These are phyloP conservation scores for Pseudocercospora vitis DNA, from an alignment of 2,329 filamentous ascomycete species.

Conservation along the genomic window DNA sequence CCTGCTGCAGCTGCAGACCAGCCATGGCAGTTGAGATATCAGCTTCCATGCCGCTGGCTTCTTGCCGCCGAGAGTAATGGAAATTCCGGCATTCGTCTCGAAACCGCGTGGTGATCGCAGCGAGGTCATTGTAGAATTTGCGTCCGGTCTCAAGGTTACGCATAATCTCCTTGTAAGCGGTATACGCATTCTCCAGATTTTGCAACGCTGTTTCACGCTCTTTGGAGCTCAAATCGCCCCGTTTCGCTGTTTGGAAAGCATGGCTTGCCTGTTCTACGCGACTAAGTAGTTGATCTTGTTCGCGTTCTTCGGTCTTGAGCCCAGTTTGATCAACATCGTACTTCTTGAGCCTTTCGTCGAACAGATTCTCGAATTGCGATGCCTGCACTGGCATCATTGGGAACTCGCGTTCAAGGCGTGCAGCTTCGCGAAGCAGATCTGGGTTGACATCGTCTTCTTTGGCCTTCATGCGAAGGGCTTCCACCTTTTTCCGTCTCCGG, in stretches of 20 bases:
- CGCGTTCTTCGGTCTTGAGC: slow-evolving; percentile 69
- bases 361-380: slow-evolving; percentile 88
- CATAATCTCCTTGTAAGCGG: slow-evolving; percentile 95
- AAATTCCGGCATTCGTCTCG: slow-evolving; percentile 77
- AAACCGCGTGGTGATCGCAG: slow-evolving; percentile 81
- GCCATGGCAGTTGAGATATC: slow-evolving; percentile 63
- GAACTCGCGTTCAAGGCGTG: slow-evolving; percentile 79
- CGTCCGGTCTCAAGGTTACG: slow-evolving; percentile 86
- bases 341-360: slow-evolving; percentile 74
- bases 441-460: slow-evolving; percentile 83
- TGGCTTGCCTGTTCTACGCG: slow-evolving; percentile 74
- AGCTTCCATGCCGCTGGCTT: slow-evolving; percentile 75
- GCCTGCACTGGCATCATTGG: slow-evolving; percentile 81
- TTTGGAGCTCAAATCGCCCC: slow-evolving; percentile 63
- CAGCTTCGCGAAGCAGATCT: slow-evolving; percentile 78
- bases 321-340: slow-evolving; percentile 78
- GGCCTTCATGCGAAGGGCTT: slow-evolving; percentile 74
- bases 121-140: slow-evolving; percentile 96
- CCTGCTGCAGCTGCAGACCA: slow-evolving; percentile 53
- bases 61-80: slow-evolving; percentile 75
- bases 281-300: slow-evolving; percentile 70
- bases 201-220: slow-evolving; percentile 87
- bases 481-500: slow-evolving; percentile 74
- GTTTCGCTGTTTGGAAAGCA: slow-evolving; percentile 71
- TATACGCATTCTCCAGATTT: slow-evolving; percentile 83